Percentiles rank a stretch among this genome's conserved stretches.
These are phyloP conservation scores for Dactylellina haptotyla DNA, from an alignment of 2,329 filamentous ascomycete genomes.

Conservation along the genomic window DNA sequence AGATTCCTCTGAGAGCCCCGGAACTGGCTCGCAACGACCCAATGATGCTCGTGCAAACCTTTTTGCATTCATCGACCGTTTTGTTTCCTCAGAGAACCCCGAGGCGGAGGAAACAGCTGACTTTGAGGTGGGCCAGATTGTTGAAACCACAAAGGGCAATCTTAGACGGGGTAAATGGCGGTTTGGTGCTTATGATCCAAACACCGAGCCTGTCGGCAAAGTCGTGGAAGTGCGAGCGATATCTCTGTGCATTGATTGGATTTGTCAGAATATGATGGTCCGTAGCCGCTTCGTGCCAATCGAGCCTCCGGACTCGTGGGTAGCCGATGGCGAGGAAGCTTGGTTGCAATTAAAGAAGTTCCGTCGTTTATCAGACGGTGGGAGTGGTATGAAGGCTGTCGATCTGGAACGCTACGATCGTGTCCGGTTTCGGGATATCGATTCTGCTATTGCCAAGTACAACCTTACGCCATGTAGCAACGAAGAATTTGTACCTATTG, in stretches of 20 bases:
- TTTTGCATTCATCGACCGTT: constrained; percentile 40
- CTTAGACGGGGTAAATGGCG: constrained; percentile 67
- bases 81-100: constrained; percentile 28
- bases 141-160: constrained; percentile 66
- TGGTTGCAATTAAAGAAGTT: constrained; percentile 61
- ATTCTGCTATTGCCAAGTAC: constrained; percentile 67
- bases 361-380: constrained; percentile 60
- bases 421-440: constrained; percentile 69
- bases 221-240: constrained; percentile 66
- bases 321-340: constrained; percentile 61
- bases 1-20: constrained; percentile 5
- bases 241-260: constrained; percentile 66
- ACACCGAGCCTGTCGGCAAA: constrained; percentile 65
- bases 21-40: constrained; percentile 51
- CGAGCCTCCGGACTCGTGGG: constrained; percentile 60
- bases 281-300: constrained; percentile 59
- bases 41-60: neutral
- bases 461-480: constrained; percentile 59
- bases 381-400: constrained; percentile 55
- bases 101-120: constrained; percentile 61
- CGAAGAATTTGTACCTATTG: constrained; percentile 62
- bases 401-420: constrained; percentile 60
- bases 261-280: constrained; percentile 63
- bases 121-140: constrained; percentile 64
- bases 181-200: constrained; percentile 66